Base-by-base conservation (phyloP, 805 yeast species). In the Saturnispora dispora region DNA sequence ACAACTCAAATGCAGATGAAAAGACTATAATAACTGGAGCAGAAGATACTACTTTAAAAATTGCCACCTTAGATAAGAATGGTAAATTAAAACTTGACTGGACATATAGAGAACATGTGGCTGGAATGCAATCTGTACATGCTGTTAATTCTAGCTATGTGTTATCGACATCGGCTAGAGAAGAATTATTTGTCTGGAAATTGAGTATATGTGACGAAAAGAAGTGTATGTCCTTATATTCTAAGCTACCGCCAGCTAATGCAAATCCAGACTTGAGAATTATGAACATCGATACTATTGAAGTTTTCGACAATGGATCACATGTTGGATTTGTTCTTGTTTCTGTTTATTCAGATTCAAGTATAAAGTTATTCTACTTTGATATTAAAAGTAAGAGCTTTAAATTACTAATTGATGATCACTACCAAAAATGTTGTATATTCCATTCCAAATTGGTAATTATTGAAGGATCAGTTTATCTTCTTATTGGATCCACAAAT, bases 281-380 rank as follows among this genome's bases (percentile, higher is more conserved):
- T 51, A 91, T 89, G 96, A 96, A 86, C 64, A 84, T 89, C 61
- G 83, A 75, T 55, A 67, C 78, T 5, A 54, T 73, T 13, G 71
- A 73, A 41, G 68, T 74, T 2, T 47, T 40, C 28, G 46, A 47
- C 17, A 59, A 60, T n/a, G 57, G 61, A 0, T 55, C 55, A 5
- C 50, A 58, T 15, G 52, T 53, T 28, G 84, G 83, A 7, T 76
- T 79, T 56, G 57, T 81, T 1, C 59, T 90, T 7, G 77, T 79
- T 2, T 78, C 88, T 0, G 95, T 85, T 0, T 93, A 88, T 62
- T 90, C 97, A 0, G 90, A 91, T 63, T 91, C 98, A 1, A 71
- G 77, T 4, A 75, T 91, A 51, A 82, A 79, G 57, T 42, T 85
- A 0, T 86, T 89, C 83, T 65, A 69, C 53, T 83, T 79, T 58